A percentile compares a stretch with the other conserved stretches of the same genome.
These are phyloP conservation scores for Staphylotrichum tortipilum DNA, from an alignment of 495 filamentous ascomycete genomes.

Conservation along the genomic window DNA sequence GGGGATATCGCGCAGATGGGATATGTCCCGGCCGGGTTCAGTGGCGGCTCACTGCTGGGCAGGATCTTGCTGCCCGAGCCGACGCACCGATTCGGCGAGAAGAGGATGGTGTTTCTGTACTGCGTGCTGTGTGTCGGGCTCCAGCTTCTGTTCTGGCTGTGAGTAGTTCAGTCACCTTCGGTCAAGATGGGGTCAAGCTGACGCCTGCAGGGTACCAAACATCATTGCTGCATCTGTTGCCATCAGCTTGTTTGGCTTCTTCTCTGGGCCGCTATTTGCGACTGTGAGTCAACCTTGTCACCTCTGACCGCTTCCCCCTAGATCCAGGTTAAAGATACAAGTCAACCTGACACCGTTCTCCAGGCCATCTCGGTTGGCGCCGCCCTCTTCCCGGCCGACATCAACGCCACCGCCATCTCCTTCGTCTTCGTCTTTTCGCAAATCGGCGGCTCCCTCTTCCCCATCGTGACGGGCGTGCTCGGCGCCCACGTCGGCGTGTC, in stretches of 20 bases:
- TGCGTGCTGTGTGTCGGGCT: conserved; percentile 42
- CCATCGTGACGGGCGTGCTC: conserved; percentile 42
- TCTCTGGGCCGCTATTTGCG: conserved; percentile 46
- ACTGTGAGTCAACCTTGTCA: conserved; percentile 20
- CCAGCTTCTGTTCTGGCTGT: conserved; percentile 52
- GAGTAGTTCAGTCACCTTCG: too few species aligned
- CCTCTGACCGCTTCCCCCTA: too few species aligned
- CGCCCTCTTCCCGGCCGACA: conserved; percentile 34
- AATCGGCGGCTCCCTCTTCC: conserved; percentile 43
- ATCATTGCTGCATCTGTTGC: conserved; percentile 65
- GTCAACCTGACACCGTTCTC: not conserved
- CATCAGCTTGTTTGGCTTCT: conserved; percentile 62
- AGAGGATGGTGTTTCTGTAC: conserved; percentile 45
- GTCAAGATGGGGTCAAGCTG: too few species aligned
- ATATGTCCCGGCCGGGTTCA: conserved; percentile 64
- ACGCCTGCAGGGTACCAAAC: conserved; percentile 44
- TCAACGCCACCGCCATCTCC: conserved; percentile 31
- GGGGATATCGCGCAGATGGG: conserved; percentile 53
- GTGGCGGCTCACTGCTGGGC: conserved; percentile 51
- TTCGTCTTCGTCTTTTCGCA: conserved; percentile 44
- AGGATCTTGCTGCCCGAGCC: conserved; percentile 45
- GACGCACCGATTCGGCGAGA: conserved; percentile 45
- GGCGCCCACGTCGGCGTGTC: conserved; percentile 37
- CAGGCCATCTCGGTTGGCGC: conserved; percentile 34
- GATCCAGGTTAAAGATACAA: too few species aligned